A percentile compares a stretch with the other conserved stretches of the same genome.
Conservation (phyloP, 129 eudicot species). For the Erigeron canadensis region DNA sequence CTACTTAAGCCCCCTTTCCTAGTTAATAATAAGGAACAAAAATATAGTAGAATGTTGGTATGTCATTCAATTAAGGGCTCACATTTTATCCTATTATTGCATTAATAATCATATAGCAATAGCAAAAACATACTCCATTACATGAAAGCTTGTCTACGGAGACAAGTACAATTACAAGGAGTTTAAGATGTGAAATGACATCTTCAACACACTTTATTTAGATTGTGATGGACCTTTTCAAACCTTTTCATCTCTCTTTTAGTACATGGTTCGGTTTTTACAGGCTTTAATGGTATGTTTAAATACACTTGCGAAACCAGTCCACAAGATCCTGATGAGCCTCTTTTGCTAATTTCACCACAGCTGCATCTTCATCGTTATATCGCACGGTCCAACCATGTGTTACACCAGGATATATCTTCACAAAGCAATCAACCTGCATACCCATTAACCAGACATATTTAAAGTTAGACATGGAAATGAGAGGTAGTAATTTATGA, state of each 20-base stretch:
- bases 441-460: neutral
- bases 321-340: slow-evolving; percentile 61
- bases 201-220: slow-evolving; percentile 15
- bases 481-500: too few species aligned
- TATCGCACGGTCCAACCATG: slow-evolving; percentile 83
- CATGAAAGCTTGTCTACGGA: too few species aligned
- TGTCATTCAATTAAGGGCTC: too few species aligned
- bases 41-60: too few species aligned
- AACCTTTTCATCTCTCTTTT: neutral
- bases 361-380: slow-evolving; percentile 52
- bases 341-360: slow-evolving; percentile 55
- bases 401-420: slow-evolving; percentile 65
- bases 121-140: too few species aligned
- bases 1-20: too few species aligned
- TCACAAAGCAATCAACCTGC: slow-evolving; percentile 68
- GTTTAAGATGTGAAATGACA: neutral
- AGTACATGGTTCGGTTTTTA: slow-evolving; percentile 15
- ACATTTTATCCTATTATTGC: too few species aligned
- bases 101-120: too few species aligned
- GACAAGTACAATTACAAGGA: too few species aligned
- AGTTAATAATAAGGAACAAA: too few species aligned
- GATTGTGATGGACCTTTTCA: neutral
- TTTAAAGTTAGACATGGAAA: too few species aligned
- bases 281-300: slow-evolving; percentile 10
- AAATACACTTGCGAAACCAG: slow-evolving; percentile 56